Percentiles rank a stretch among this genome's conserved stretches.
phyloP scores from a whole-genome alignment of 2,329 filamentous ascomycete genomes.

The Cercospora sojina region DNA sequence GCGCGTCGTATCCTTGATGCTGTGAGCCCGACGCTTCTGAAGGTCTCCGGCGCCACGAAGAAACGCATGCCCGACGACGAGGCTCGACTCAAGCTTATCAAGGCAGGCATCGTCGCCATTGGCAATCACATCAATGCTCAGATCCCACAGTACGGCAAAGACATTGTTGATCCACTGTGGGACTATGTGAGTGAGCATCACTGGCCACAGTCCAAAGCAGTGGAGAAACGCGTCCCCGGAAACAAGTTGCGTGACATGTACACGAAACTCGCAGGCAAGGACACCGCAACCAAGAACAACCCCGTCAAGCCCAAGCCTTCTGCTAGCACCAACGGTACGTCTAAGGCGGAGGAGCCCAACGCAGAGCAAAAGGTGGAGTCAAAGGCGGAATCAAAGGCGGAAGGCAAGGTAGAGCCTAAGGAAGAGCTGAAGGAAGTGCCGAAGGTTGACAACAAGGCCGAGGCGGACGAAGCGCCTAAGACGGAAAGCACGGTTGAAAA shows the following conservation, averaged over 20 bases:
- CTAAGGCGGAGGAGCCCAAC: neutral
- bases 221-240: slow-evolving; percentile 38
- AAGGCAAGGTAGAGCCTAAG: neutral
- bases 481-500: neutral
- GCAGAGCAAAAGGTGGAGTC: neutral
- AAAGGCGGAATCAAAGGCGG: neutral
- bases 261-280: slow-evolving; percentile 38
- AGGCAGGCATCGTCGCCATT: slow-evolving; percentile 60
- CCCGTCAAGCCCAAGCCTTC: slow-evolving; percentile 22
- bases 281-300: slow-evolving; percentile 25
- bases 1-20: slow-evolving; percentile 57
- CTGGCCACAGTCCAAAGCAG: slow-evolving; percentile 40
- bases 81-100: slow-evolving; percentile 61
- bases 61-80: slow-evolving; percentile 63
- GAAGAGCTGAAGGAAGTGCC: neutral
- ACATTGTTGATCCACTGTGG: slow-evolving; percentile 38
- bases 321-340: slow-evolving; percentile 18
- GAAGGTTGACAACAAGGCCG: neutral
- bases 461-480: slow-evolving; percentile 6
- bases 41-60: slow-evolving; percentile 60
- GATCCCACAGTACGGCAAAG: slow-evolving; percentile 32
- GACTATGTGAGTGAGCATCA: slow-evolving; percentile 38
- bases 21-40: slow-evolving; percentile 60
- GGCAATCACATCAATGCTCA: slow-evolving; percentile 60
- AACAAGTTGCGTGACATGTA: slow-evolving; percentile 41